A percentile compares a stretch with the other conserved stretches of the same genome.
These are phyloP conservation scores for Ceraceosorus bombacis DNA, from an alignment of 1,284 basidiomycete species.

Conservation along the genomic window DNA sequence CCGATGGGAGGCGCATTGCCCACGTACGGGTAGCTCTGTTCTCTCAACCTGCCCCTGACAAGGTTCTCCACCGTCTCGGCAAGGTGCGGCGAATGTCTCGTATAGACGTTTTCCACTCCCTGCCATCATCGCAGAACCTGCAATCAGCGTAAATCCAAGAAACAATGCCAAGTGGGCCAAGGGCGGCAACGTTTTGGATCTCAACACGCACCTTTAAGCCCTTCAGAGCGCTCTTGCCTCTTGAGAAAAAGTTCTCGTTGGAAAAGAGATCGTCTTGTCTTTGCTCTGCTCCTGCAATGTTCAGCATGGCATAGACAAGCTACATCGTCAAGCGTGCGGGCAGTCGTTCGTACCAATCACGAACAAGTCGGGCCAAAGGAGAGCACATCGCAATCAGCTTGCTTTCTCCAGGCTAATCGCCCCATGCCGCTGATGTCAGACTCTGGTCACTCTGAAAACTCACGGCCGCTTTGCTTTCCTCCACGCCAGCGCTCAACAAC, in stretches of 20 bases:
- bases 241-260: slow-evolving; percentile 86
- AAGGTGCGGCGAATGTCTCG: slow-evolving; percentile 90
- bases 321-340: not conserved
- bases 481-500: slow-evolving; percentile 71
- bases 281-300: slow-evolving; percentile 88
- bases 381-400: not conserved
- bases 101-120: slow-evolving; percentile 98
- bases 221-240: slow-evolving; percentile 88
- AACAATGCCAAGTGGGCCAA: too few species aligned
- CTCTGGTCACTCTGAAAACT: slow-evolving; percentile 26
- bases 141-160: too few species aligned
- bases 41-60: slow-evolving; percentile 75
- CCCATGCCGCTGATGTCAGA: not conserved
- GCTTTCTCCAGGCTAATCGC: too few species aligned
- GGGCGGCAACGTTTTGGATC: too few species aligned
- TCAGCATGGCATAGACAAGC: slow-evolving; percentile 88
- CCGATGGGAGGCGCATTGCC: slow-evolving; percentile 3
- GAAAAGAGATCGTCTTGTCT: slow-evolving; percentile 96
- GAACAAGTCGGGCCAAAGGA: not conserved
- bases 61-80: slow-evolving; percentile 84
- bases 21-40: slow-evolving; percentile 77
- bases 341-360: not conserved
- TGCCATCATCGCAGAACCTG: too few species aligned
- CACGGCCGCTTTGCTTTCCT: slow-evolving; percentile 73
- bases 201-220: slow-evolving; percentile 67